Evolutionary conservation across 768 basidiomycete genomes (phyloP).

Genomic region (Russula brevipes): DNA sequence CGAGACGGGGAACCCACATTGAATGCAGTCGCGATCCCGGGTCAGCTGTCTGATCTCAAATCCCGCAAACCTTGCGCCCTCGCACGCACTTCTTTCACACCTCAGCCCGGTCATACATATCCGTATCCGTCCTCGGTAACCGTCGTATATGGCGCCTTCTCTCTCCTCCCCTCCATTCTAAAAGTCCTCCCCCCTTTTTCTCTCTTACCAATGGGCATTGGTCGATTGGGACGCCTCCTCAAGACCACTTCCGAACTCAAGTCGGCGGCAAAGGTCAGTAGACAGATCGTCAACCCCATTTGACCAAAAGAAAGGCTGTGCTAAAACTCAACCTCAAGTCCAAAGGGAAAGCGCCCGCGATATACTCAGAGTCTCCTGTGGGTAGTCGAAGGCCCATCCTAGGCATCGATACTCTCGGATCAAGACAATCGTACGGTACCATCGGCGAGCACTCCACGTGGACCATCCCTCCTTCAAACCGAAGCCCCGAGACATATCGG

Average conservation of each 20-base stretch:
- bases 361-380: not conserved
- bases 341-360: slow-evolving; percentile 20
- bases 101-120: not conserved
- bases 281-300: not conserved
- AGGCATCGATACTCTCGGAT: slow-evolving; percentile 15
- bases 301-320: not conserved
- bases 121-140: not conserved
- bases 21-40: not conserved
- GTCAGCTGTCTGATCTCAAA: not conserved
- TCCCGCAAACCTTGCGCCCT: not conserved
- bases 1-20: not conserved
- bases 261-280: slow-evolving; percentile 12
- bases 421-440: slow-evolving; percentile 19
- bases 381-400: slow-evolving; percentile 5
- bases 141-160: not conserved
- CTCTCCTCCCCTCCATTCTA: not conserved
- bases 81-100: not conserved
- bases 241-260: not conserved
- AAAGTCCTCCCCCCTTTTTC: not conserved
- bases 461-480: not conserved
- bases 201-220: not conserved
- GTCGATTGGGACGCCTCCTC: slow-evolving; percentile 12
- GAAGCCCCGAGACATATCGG: slow-evolving; percentile 19
- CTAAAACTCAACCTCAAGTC: slow-evolving; percentile 5
- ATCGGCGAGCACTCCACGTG: slow-evolving; percentile 4